A percentile compares a stretch with the other conserved stretches of the same genome.
Conservation (phyloP, 2,329 filamentous ascomycete species). For the Myrmaecium sp. region DNA sequence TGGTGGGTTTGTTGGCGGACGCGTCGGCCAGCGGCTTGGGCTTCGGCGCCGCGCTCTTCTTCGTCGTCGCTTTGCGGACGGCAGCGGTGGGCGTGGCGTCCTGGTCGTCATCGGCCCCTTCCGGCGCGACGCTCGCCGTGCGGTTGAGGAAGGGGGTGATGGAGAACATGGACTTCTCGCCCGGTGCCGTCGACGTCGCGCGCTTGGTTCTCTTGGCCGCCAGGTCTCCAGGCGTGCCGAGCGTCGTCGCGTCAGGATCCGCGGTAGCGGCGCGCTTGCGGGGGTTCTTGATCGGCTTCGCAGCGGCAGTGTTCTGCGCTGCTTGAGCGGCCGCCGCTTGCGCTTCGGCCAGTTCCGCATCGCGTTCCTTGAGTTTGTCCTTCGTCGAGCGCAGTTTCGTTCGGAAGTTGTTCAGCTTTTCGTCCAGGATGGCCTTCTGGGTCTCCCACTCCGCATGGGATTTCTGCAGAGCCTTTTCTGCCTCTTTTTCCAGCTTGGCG, state of each 20-base stretch:
- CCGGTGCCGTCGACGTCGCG: conserved; percentile 42
- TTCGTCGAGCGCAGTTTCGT: conserved; percentile 54
- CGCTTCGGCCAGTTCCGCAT: conserved; percentile 30
- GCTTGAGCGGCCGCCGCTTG: conserved; percentile 20
- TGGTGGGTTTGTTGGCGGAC: conserved; percentile 28
- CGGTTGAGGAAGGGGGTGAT: conserved; percentile 87
- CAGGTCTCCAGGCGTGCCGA: conserved; percentile 32
- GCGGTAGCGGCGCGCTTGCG: conserved; percentile 26
- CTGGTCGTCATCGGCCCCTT: conserved; percentile 17
- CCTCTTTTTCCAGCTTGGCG: conserved; percentile 33
- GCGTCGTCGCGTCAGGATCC: conserved; percentile 28
- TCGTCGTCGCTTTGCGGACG: conserved; percentile 11
- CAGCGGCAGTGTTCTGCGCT: conserved; percentile 14
- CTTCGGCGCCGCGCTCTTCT: conserved; percentile 16
- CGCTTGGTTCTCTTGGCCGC: conserved; percentile 30
- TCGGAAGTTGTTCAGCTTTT: conserved; percentile 51
- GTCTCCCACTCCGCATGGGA: conserved; percentile 43
- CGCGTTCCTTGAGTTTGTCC: conserved; percentile 52
- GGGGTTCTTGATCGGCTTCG: conserved; percentile 16
- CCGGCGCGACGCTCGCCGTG: conserved; percentile 40
- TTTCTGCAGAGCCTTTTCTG: conserved; percentile 36
- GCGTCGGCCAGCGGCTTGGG: conserved; percentile 26
- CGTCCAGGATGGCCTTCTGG: conserved; percentile 48
- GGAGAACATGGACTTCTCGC: conserved; percentile 83
- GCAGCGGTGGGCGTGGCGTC: conserved; percentile 14